Evolutionary conservation across 2,329 filamentous ascomycete species (phyloP), one percentile per base, ranked within the genome.

Genomic region (Pyrenochaeta sp.): DNA sequence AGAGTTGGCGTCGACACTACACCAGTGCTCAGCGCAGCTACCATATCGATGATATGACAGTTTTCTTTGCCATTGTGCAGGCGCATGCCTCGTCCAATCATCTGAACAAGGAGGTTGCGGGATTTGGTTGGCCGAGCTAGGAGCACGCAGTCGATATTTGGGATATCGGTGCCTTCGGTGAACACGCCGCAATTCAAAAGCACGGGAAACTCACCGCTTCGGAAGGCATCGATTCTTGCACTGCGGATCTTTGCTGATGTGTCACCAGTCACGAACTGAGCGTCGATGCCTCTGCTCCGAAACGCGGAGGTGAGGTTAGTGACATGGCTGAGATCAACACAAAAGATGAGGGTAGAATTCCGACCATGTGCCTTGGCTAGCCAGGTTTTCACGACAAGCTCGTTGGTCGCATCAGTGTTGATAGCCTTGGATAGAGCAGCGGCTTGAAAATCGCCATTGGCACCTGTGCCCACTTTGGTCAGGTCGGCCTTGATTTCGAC

Each of bases 31-130:
- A 98, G 79, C 32, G 88, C 92, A 0, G 93, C 90, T 0, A 98
- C 95, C 87, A 99, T 92, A 75, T 99, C 95, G 67, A 99, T 96
- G 54, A 99, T 83, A 73, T 98, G 95, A 64, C 95, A 99, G 69
- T 98, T 86, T 33, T 87, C 79, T 75, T 99, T 99, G 11, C 85
- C 90, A 0, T 87, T 81, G 71, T 91, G 84, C 33, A 97, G 78
- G 36, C 95, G 87, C 86, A 99, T 90, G 4, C 95, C 95, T 66
- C 95, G 85, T 0, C 95, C 95, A 57, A 99, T 97, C 95, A 99
- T 99, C 76, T 99, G 95, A 0, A 98, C 87, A 1, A 99, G 85
- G 2, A 99, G 80, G 65, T 97, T 98, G n/a, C 90, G 87, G 14
- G 95, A 98, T 63, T 89, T 88, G 1, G 95, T 99, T 0, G 95